Evolutionary conservation across 306 rosid genomes (phyloP).

Genomic region (Gastrolobium villosum): DNA sequence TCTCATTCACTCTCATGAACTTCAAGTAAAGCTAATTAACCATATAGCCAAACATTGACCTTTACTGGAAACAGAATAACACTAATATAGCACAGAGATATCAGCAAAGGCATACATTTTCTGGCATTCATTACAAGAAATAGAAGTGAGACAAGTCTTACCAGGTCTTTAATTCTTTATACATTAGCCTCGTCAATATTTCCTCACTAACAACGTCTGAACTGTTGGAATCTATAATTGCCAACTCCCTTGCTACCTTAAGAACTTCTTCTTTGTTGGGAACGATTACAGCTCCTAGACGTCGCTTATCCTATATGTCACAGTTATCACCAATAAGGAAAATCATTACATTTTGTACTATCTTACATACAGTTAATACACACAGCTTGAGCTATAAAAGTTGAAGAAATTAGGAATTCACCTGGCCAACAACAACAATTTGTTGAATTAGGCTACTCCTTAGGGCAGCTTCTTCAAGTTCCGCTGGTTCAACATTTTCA

Average conservation of each 20-base stretch:
- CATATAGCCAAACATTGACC: not conserved
- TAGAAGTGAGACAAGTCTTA: conserved; percentile 44
- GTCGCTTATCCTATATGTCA: conserved; percentile 79
- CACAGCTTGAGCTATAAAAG: conserved; percentile 25
- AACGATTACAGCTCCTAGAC: conserved; percentile 90
- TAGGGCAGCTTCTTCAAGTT: conserved; percentile 93
- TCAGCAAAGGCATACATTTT: not conserved
- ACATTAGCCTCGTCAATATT: conserved; percentile 59
- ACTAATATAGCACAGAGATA: not conserved
- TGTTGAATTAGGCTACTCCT: conserved; percentile 84
- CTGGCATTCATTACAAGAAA: conserved; percentile 22
- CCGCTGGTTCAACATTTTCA: conserved; percentile 90
- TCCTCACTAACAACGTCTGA: conserved; percentile 65
- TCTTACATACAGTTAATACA: not conserved
- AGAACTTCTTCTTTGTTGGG: conserved; percentile 88
- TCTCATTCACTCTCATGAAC: conserved; percentile 18
- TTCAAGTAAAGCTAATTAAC: not conserved
- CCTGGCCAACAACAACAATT: conserved; percentile 95
- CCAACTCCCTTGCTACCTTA: conserved; percentile 62
- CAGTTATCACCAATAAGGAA: conserved; percentile 29
- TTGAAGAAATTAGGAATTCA: conserved; percentile 39
- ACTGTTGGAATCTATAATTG: conserved; percentile 55
- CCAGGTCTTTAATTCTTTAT: conserved; percentile 74
- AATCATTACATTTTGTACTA: not conserved
- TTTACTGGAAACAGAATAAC: not conserved